Percentiles rank a stretch among this genome's conserved stretches.
Conservation (phyloP, 2,329 filamentous ascomycete genomes). For the Cadophora sp. region DNA sequence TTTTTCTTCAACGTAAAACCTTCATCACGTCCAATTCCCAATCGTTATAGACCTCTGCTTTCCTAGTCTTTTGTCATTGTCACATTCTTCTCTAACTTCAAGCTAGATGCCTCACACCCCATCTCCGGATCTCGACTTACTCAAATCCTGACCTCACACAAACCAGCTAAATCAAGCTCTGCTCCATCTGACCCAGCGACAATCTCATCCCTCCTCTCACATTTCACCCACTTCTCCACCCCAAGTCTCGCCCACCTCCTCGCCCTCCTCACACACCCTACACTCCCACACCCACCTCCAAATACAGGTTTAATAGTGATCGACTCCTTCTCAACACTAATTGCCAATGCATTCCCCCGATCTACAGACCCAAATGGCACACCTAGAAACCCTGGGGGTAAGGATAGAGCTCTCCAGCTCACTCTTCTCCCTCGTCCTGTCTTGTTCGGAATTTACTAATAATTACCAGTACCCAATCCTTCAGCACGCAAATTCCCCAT, state of each 20-base stretch:
- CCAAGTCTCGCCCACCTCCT: conserved; percentile 70
- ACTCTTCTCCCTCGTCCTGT: background rate
- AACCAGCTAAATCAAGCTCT: conserved; percentile 20
- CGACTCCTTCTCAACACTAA: conserved; percentile 77
- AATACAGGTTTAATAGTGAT: conserved; percentile 75
- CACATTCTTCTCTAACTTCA: conserved; percentile 23
- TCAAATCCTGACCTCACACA: conserved; percentile 48
- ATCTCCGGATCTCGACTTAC: conserved; percentile 56
- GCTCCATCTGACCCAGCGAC: conserved; percentile 19
- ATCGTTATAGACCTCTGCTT: background rate
- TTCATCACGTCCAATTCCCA: background rate
- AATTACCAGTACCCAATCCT: conserved; percentile 32
- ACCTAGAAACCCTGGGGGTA: conserved; percentile 38
- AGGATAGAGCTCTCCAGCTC: background rate
- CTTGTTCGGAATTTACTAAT: background rate
- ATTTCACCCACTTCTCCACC: conserved; percentile 69
- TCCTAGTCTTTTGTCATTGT: background rate
- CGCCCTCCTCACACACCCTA: conserved; percentile 74
- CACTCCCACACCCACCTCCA: conserved; percentile 64
- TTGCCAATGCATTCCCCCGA: conserved; percentile 79
- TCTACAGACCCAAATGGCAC: conserved; percentile 47
- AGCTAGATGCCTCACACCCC: conserved; percentile 43
- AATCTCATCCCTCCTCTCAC: conserved; percentile 48
- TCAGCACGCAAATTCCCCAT: conserved; percentile 47
- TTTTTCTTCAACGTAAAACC: background rate